These are phyloP conservation scores for Pulveroboletus sp. DNA, from an alignment of 768 basidiomycete species.

Conservation along the genomic window DNA sequence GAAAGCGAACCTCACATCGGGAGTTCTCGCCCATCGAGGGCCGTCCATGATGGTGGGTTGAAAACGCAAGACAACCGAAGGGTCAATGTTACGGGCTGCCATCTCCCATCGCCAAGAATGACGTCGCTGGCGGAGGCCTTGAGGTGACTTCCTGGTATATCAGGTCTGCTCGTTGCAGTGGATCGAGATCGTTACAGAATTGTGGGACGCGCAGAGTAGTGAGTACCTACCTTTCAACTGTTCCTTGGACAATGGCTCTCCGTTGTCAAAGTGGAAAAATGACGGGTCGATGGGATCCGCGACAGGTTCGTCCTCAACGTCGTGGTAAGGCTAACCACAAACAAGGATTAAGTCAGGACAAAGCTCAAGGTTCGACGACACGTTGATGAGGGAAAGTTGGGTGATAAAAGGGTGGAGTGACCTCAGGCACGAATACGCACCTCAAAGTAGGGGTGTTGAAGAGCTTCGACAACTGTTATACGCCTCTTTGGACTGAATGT, in stretches of 20 bases:
- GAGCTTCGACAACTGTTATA: slow-evolving; percentile 82
- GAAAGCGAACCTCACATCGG: neutral
- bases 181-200: neutral
- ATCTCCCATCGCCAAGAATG: slow-evolving; percentile 18
- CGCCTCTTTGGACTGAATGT: slow-evolving; percentile 85
- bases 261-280: slow-evolving; percentile 83
- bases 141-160: slow-evolving; percentile 51
- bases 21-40: no score
- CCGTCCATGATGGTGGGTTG: no score
- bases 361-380: neutral
- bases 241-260: slow-evolving; percentile 59
- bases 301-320: slow-evolving; percentile 83
- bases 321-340: slow-evolving; percentile 73
- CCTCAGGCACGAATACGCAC: slow-evolving; percentile 35
- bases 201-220: neutral
- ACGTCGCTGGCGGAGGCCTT: slow-evolving; percentile 9
- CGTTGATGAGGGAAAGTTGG: neutral
- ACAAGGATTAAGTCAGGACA: neutral
- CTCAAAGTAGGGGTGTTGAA: slow-evolving; percentile 86
- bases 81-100: slow-evolving; percentile 4
- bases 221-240: slow-evolving; percentile 55
- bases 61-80: neutral
- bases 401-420: neutral
- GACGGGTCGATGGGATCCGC: slow-evolving; percentile 71
- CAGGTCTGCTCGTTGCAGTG: slow-evolving; percentile 25